Base-by-base conservation (phyloP, 2,329 filamentous ascomycete genomes). In the Monosporascus sp. region DNA sequence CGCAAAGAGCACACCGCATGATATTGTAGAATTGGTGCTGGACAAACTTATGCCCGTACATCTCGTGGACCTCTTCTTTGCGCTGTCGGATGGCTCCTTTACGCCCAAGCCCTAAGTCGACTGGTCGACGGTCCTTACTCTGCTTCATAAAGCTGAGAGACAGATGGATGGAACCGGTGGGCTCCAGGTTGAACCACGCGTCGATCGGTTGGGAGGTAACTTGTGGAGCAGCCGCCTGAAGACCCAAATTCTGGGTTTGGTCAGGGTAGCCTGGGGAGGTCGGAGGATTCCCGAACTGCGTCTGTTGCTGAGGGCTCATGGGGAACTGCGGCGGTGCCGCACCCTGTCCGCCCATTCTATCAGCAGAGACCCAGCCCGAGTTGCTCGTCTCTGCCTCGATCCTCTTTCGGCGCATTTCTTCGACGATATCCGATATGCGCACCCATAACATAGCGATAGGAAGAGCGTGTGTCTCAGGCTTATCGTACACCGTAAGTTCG, bases 21-120 rank as follows among this genome's bases (percentile, higher is more conserved):
- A 99, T 97, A 80, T 97, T 99, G 85, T 97, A 99, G 73, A 99
- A 99, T 71, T 97, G 94, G 70, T 97, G 92, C 66, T 94, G 89
- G 52, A 97, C 87, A 68, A 99, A 99, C 74, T 97, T 99, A 85
- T 99, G 94, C 48, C 94, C 94, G 69, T 96, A 97, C 79, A 97
- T 96, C 75, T 99, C 94, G 74, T 97, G 90, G 5, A 99, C 87
- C 66, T 97, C 92, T 72, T 99, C 94, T 76, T 99, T 99, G 67
- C 90, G 90, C 74, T 99, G 93, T 61, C 94, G 90, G 61, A 99
- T 91, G 58, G 94, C 94, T 66, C 93, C 94, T 74, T 97, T 96
- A 68, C 94, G 89, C 59, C 90, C 90, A 58, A 99, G 84, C 66
- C 94, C 94, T 53, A 93, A 81, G 66, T 97, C 92, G 65, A 96